Base-by-base conservation (phyloP, 495 filamentous ascomycete genomes). In the Friedmanniomyces simplex region DNA sequence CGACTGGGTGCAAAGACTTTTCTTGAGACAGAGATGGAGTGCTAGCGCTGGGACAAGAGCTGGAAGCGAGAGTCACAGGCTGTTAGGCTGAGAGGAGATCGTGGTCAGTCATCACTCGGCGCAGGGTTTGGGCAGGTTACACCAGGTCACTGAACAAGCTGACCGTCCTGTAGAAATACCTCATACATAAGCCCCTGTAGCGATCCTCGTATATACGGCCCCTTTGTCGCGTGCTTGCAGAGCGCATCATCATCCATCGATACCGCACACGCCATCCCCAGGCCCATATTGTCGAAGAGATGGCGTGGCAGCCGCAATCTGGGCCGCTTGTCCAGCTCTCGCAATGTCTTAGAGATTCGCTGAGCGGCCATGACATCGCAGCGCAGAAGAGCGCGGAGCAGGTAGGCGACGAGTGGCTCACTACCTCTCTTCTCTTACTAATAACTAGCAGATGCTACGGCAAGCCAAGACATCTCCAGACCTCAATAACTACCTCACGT, bases 401-500 rank as follows among this genome's bases (percentile, higher is more conserved):
- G 78, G 77, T 77, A 72, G 70, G 84, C 83, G 58, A 42, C 42
- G 13, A 36, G 26, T 36, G 47, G 36, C n/a, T 11, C 37, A 2
- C 7, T 34, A 8, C 6, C 21, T 18, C 3, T 32, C 0, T 43
- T 14, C 6, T 20, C 12, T 39, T 18, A 43, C 11, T 12, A 45
- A 13, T 50, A 46, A 36, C 50, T 21, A 16, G 49, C 67, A 98
- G 93, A 94, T 97, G 89, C 87, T 99, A 63, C 77, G 82, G 53
- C 87, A 94, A 76, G 93, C 94, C 36, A 91, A 90, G 68, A 74
- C 81, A 14, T 94, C 84, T 16, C 91, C 91, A 10, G 91, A 96
- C 69, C 89, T 96, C 76, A 88, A 91, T 72, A 96, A 96, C 71
- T 99, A 99, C 69, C 81, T 99, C 48, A 86, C 88, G 50, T 96